These are phyloP conservation scores for Leucocoprinus sp. DNA, from an alignment of 768 basidiomycete species.

Conservation along the genomic window DNA sequence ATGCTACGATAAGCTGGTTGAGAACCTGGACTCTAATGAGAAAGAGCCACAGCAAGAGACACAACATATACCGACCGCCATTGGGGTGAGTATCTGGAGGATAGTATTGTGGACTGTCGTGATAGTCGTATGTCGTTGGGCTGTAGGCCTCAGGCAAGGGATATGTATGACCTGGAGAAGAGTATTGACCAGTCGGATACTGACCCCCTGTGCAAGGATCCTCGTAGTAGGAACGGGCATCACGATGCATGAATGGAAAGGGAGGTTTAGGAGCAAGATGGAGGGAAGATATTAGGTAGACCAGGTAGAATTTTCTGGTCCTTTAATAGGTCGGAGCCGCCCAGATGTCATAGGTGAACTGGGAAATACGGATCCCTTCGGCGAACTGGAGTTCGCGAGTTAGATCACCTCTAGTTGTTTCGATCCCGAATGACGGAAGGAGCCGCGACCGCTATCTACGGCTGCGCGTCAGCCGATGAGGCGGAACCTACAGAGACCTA, in stretches of 20 bases:
- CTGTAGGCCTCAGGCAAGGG: constrained; percentile 16
- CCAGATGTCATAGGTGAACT: constrained; percentile 33
- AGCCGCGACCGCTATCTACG: constrained; percentile 31
- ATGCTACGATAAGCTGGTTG: constrained; percentile 30
- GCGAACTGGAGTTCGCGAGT: constrained; percentile 23
- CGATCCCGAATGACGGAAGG: constrained; percentile 34
- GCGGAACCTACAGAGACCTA: constrained; percentile 20
- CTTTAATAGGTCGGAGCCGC: constrained; percentile 39
- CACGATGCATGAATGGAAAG: constrained; percentile 27
- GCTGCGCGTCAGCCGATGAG: constrained; percentile 23
- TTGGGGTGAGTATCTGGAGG: constrained; percentile 17
- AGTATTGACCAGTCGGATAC: constrained; percentile 22
- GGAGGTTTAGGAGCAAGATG: neutral
- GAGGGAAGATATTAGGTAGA: constrained; percentile 11
- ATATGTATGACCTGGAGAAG: constrained; percentile 24
- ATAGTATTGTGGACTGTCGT: constrained; percentile 30
- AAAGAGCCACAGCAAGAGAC: neutral
- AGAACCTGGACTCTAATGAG: constrained; percentile 11
- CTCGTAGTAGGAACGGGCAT: constrained; percentile 37
- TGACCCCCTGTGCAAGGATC: constrained; percentile 24
- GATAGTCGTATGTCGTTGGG: constrained; percentile 19
- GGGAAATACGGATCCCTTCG: constrained; percentile 22
- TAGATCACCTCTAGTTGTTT: constrained; percentile 31
- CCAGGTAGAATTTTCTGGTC: constrained; percentile 19
- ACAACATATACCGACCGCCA: constrained; percentile 19